Base-by-base conservation (phyloP, 2,329 filamentous ascomycete genomes). In the Mariannaea sp. region DNA sequence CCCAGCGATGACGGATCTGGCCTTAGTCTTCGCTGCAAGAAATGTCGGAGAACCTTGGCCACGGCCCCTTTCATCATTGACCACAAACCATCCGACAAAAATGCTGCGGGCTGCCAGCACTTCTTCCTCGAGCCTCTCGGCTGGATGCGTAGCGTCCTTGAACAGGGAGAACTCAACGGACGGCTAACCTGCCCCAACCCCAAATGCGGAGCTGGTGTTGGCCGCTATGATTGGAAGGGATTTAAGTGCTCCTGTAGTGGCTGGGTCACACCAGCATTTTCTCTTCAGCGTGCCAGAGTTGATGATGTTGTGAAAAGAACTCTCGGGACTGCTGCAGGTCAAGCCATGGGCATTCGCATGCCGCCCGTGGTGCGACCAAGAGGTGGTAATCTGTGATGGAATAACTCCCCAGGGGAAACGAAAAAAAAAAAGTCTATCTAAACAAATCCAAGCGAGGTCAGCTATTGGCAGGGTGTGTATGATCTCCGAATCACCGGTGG, bases 191-290 rank as follows among this genome's bases (percentile, higher is more conserved):
- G 94, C 67, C 93, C 94, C 8, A 89, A 87, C 62, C 54, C 70
- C 7, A 88, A 87, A 66, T 99, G 94, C 71, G 84, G 83, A 40
- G 85, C 89, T 33, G 91, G 90, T 46, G 84, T 97, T 41, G 94
- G 94, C 32, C 89, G 94, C 65, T 99, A 97, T 69, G 89, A 93
- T 46, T 99, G 94, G 94, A 91, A 95, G 70, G 94, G 94, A 12
- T 88, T 97, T 80, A 86, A 86, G 70, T 99, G 94, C 75, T 94
- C 86, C 68, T 99, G 94, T 71, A 86, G 88, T 30, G 85, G 87
- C 57, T 97, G 94, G 93, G 81, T 97, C 17, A 89, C 92, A 44
- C 93, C 94, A 7, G 92, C 89, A 1, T 94, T 99, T 70, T 93
- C 89, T 56, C 77, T 97, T 56, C 87, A 91, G 48, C 89, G 87